phyloP scores from a whole-genome alignment of 2,329 filamentous ascomycete genomes.

The Colletotrichum musae region DNA sequence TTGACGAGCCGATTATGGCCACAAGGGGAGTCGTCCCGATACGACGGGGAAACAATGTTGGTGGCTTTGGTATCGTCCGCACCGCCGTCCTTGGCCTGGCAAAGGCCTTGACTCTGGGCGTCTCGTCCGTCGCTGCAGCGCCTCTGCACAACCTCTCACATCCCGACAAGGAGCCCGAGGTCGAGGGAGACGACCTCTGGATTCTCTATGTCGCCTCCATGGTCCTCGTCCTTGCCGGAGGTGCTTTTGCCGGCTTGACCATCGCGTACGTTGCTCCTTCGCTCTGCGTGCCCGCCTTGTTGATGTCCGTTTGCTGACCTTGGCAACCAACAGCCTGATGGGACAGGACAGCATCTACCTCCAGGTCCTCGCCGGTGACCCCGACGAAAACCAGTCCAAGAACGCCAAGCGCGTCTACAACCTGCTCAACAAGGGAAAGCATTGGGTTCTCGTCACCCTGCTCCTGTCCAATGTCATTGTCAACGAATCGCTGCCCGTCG shows the following conservation, averaged over 20 bases:
- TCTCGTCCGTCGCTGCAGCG: constrained; percentile 65
- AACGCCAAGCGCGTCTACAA: constrained; percentile 87
- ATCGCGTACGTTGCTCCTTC: constrained; percentile 75
- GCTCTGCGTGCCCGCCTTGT: background rate
- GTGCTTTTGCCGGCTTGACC: constrained; percentile 94
- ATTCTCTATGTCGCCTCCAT: constrained; percentile 85
- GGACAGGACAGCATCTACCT: constrained; percentile 95
- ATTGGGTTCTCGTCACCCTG: constrained; percentile 97
- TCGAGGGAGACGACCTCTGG: constrained; percentile 79
- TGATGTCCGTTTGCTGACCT: constrained; percentile 34
- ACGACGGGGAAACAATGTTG: constrained; percentile 40
- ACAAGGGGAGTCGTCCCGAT: constrained; percentile 37
- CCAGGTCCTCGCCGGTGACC: constrained; percentile 91
- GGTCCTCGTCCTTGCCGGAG: constrained; percentile 86
- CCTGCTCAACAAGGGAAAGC: constrained; percentile 89
- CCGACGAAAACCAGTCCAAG: constrained; percentile 86
- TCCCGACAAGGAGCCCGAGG: constrained; percentile 63
- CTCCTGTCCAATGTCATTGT: constrained; percentile 97
- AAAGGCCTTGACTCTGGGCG: constrained; percentile 64
- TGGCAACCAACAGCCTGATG: constrained; percentile 62
- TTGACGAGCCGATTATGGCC: constrained; percentile 38
- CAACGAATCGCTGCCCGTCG: constrained; percentile 95
- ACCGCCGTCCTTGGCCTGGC: constrained; percentile 66
- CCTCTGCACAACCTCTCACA: constrained; percentile 56
- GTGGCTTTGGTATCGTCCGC: constrained; percentile 59